Conservation (phyloP, 371 early-diverging fungal genomes). For the Coemansia sp. region DNA sequence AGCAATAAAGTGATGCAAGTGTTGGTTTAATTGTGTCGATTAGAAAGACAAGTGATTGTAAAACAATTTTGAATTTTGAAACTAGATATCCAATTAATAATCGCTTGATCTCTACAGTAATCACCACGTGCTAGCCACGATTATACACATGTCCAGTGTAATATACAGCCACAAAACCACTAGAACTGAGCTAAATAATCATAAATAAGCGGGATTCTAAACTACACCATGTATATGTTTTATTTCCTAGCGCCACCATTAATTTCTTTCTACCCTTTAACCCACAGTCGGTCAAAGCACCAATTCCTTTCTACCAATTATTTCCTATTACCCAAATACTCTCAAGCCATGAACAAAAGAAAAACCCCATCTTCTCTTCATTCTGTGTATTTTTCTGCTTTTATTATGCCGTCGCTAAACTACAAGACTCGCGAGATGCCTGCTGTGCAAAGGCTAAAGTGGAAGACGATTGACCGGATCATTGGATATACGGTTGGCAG, state of each 20-base stretch:
- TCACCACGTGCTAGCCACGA: not conserved
- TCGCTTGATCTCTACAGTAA: not conserved
- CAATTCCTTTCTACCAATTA: no score
- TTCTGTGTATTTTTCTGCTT: not conserved
- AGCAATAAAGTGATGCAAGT: no score
- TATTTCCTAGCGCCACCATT: not conserved
- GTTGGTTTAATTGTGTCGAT: no score
- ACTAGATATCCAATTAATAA: not conserved
- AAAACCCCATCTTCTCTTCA: not conserved
- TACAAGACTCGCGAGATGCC: not conserved
- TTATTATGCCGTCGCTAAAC: not conserved
- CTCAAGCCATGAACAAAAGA: not conserved
- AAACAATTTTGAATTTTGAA: not conserved
- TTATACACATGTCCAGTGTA: no score
- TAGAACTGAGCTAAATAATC: not conserved
- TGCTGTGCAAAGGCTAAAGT: not conserved
- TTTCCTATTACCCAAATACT: not conserved
- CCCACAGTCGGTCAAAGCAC: no score
- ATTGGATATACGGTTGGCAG: not conserved
- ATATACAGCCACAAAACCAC: no score
- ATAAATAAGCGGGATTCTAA: not conserved
- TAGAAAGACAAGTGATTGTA: no score
- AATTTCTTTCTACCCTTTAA: not conserved
- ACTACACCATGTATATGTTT: not conserved
- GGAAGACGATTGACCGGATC: slow-evolving; percentile 6